phyloP scores from a whole-genome alignment of 257 asterid species.

The Gardenia jasminoides region DNA sequence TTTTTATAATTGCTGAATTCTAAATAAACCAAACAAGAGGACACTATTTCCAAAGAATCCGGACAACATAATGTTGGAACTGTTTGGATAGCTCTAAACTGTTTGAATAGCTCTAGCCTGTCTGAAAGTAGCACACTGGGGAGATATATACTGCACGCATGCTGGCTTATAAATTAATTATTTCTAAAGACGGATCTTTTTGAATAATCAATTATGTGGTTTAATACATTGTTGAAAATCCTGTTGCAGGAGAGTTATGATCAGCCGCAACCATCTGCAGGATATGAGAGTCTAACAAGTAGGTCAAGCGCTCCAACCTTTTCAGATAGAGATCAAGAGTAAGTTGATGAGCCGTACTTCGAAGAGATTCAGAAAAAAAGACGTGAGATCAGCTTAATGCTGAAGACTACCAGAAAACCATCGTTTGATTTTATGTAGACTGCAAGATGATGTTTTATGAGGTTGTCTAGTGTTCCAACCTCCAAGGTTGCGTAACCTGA shows the following conservation, averaged over 20 bases:
- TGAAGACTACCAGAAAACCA: not conserved
- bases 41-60: not conserved
- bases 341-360: not conserved
- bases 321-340: conserved; percentile 20
- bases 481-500: not conserved
- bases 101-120: not conserved
- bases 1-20: conserved; percentile 1
- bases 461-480: not conserved
- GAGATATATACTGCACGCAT: not conserved
- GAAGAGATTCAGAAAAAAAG: not conserved
- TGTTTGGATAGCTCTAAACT: not conserved
- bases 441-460: conserved; percentile 2
- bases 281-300: conserved; percentile 20
- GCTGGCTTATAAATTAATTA: not conserved
- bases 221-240: not conserved
- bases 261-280: conserved; percentile 33
- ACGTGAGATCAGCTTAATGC: not conserved
- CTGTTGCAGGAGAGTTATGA: conserved; percentile 32
- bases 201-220: not conserved
- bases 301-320: conserved; percentile 25
- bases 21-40: not conserved
- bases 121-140: not conserved
- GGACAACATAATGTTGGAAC: not conserved
- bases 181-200: too few species aligned
- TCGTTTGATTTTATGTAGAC: not conserved